phyloP scores from a whole-genome alignment of 257 asterid species.

The Coffea canephora region DNA sequence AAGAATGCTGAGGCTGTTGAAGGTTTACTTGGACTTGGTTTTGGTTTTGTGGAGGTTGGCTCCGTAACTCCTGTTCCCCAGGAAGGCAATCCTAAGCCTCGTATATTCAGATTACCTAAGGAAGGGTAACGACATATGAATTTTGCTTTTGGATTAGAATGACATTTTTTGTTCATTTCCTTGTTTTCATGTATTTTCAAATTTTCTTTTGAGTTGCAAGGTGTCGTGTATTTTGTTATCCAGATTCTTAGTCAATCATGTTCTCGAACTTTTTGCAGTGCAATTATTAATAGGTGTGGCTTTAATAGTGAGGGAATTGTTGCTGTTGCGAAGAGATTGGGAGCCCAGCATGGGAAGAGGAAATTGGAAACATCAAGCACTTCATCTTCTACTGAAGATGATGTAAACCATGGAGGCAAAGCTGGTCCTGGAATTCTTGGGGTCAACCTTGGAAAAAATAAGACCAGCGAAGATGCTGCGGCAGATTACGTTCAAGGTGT shows the following conservation, averaged over 20 bases:
- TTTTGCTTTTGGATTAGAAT: background rate
- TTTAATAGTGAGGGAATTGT: slow-evolving; percentile 99
- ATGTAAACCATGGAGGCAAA: slow-evolving; percentile 83
- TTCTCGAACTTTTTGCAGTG: slow-evolving; percentile 50
- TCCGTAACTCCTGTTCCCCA: slow-evolving; percentile 97
- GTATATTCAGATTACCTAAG: slow-evolving; percentile 74
- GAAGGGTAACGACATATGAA: slow-evolving; percentile 58
- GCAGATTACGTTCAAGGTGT: slow-evolving; percentile 99
- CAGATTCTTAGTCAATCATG: background rate
- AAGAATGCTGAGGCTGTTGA: slow-evolving; percentile 98
- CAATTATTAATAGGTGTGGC: slow-evolving; percentile 95
- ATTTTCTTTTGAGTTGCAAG: background rate
- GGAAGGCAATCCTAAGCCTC: slow-evolving; percentile 98
- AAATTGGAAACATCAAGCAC: slow-evolving; percentile 79
- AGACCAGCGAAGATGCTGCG: slow-evolving; percentile 93
- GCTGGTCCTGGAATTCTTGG: slow-evolving; percentile 99
- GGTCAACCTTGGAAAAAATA: slow-evolving; percentile 95
- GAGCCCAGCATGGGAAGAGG: slow-evolving; percentile 98
- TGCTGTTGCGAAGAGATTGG: slow-evolving; percentile 88
- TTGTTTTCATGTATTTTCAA: background rate
- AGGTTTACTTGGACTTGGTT: slow-evolving; percentile 91
- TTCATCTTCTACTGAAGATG: slow-evolving; percentile 67
- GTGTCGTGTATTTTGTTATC: background rate
- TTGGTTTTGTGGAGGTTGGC: slow-evolving; percentile 98
- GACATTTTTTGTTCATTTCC: background rate